These are phyloP conservation scores for Grosmannia penicillata DNA, from an alignment of 2,329 filamentous ascomycete genomes.

Conservation along the genomic window DNA sequence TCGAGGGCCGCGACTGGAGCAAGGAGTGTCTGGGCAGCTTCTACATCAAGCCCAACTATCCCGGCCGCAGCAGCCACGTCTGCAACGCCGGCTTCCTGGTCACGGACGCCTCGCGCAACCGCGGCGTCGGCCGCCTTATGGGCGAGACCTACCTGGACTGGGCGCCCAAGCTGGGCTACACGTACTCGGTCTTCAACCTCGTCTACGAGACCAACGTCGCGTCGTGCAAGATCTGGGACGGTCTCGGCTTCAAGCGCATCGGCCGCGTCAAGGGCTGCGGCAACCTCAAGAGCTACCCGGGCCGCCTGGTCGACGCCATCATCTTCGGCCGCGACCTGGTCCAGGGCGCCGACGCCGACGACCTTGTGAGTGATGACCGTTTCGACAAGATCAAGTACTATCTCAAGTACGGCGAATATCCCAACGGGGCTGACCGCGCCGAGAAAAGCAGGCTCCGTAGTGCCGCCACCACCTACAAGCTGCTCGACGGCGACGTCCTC, in stretches of 20 bases:
- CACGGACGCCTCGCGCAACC: constrained; percentile 57
- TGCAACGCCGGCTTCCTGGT: constrained; percentile 76
- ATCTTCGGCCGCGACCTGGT: constrained; percentile 57
- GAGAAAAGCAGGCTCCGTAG: constrained; percentile 91
- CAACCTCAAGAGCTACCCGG: constrained; percentile 53
- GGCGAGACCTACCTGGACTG: constrained; percentile 65
- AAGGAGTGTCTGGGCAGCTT: constrained; percentile 77
- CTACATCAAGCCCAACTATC: constrained; percentile 90
- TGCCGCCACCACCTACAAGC: constrained; percentile 89
- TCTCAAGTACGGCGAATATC: constrained; percentile 87
- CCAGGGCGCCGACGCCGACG: constrained; percentile 49
- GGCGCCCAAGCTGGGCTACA: constrained; percentile 70
- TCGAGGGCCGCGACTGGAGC: constrained; percentile 57
- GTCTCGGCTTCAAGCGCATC: constrained; percentile 82
- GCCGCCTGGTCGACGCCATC: constrained; percentile 57
- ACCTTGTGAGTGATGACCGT: constrained; percentile 83
- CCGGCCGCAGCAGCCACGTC: constrained; percentile 76
- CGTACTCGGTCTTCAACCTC: constrained; percentile 86
- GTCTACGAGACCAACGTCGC: constrained; percentile 91
- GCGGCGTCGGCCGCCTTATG: constrained; percentile 61
- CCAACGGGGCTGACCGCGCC: constrained; percentile 79
- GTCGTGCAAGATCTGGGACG: constrained; percentile 83
- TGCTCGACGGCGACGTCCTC: constrained; percentile 61
- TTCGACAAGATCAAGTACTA: constrained; percentile 99
- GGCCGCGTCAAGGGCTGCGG: constrained; percentile 64